Base-by-base conservation (phyloP, 225 moss, liverwort and hornwort species). In the Marchantia paleacea region DNA sequence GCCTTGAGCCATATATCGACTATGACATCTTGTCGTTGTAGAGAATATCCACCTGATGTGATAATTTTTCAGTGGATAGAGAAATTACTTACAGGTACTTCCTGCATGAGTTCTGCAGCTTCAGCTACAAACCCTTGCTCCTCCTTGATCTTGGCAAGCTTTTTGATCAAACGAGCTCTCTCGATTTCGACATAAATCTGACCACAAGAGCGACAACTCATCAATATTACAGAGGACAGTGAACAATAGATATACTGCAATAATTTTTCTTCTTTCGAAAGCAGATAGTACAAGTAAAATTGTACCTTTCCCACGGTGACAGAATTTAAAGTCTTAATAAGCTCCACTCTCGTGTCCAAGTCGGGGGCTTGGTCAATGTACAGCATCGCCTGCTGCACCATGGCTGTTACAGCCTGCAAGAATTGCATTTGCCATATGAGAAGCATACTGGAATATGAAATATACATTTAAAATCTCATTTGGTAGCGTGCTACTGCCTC, bases 121-220 rank as follows among this genome's bases (percentile, higher is more conserved):
- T 97, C 97, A 74, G 95, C 95, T 71, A 95, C 90, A 55, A 90
- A 88, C 62, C 97, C 97, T 90, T 97, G 97, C 80, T 92, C 90
- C 87, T 95, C 97, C 80, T 86, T 93, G 79, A 97, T 97, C 84
- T 92, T 95, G 15, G 97, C 97, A 82, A 97, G 81, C 90, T 95
- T 97, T 86, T 92, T 97, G 76, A 97, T 97, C 78, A 97, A 76
- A 19, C 97, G 91, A 16, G 97, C 97, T 80, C 97, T 92, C 73
- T 97, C 95, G 63, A 97, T 93, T 87, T 97, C 97, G 73, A 97
- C 95, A 86, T 97, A 97, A 62, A 97, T 97, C 97, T 97, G 93
- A 79, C 80, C 47, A 49, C 10, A 26, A 16, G 3, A 39, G 50
- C 20, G 12, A 68, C 74, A 84, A 8, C 54, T 55, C 54, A 55